Evolutionary conservation across 768 basidiomycete genomes (phyloP), one percentile per base, ranked within the genome.

Genomic region (Jaapia argillacea): DNA sequence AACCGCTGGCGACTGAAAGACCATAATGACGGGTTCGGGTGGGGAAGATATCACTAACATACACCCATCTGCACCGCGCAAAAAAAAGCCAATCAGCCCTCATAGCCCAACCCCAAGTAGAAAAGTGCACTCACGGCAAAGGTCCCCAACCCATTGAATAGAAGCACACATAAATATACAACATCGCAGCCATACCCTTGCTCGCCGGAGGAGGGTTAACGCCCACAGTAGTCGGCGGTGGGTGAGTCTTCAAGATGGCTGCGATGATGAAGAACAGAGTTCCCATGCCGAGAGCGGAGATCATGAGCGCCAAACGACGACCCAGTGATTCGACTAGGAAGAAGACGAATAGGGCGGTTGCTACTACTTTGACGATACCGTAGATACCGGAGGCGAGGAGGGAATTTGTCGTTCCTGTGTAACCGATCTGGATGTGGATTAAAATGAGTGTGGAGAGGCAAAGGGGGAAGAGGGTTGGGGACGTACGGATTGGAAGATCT

Each of bases 131-230:
- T n/a, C n/a, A n/a, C 13, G 72, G 82, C 10, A 70, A 59, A n/a
- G 77, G 78, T 16, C 86, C 88, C 80, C 85, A 87, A 28, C 85
- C 85, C 76, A 89, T 82, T 3, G 81, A 85, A 60, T 90, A 91
- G 61, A 89, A 89, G 58, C 80, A 81, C 35, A 89, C 85, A 53
- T 85, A 92, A 43, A 91, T 75, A 56, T 91, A 92, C 23, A 91
- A 61, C 76, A 88, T 76, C 2, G 77, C 85, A 3, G 88, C 87
- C 88, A 90, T 91, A 1, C 72, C 89, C 57, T 82, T 78, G 1
- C 67, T 69, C 14, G 78, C 70, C 0, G 77, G 68, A 0, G 79
- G 58, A 5, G 58, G 63, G 36, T 45, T 45, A 12, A 55, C 56
- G 4, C 65, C 53, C 0, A 65, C 46, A 5, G 45, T 51, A 2